Evolutionary conservation across 495 filamentous ascomycete genomes (phyloP).

Genomic region (Penicillium egyptiacum): DNA sequence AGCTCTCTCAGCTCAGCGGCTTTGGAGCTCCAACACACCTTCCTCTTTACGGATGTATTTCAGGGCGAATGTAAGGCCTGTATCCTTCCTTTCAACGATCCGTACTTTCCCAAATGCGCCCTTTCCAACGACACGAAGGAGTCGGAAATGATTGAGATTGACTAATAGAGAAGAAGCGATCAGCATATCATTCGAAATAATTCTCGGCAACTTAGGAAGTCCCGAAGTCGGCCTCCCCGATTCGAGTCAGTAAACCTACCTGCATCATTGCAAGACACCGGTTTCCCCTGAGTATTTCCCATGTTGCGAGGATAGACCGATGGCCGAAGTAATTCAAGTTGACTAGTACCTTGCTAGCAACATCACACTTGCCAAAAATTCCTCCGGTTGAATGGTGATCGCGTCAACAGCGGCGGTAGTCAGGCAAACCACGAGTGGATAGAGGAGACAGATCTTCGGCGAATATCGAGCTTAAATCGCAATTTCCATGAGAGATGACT

Average conservation of each 20-base stretch:
- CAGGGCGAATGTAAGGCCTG: constrained; percentile 86
- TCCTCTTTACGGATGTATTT: constrained; percentile 99
- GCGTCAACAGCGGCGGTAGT: constrained; percentile 8
- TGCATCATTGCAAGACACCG: constrained; percentile 87
- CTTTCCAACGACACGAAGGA: constrained; percentile 93
- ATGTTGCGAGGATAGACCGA: constrained; percentile 49
- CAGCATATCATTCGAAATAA: constrained; percentile 10
- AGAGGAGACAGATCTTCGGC: constrained; percentile 3
- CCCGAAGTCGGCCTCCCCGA: neutral
- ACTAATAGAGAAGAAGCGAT: constrained; percentile 52
- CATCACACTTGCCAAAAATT: constrained; percentile 33
- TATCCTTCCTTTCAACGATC: constrained; percentile 97
- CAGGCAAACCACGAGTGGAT: neutral
- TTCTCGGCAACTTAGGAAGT: neutral
- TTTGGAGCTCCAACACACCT: constrained; percentile 54
- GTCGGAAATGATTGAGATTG: constrained; percentile 95
- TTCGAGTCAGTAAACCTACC: constrained; percentile 57
- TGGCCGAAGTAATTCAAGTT: constrained; percentile 23
- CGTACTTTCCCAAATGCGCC: constrained; percentile 98
- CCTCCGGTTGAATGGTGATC: neutral
- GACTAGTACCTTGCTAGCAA: constrained; percentile 28
- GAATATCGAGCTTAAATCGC: constrained; percentile 17
- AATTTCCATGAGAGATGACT: constrained; percentile 21
- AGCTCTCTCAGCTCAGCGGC: neutral
- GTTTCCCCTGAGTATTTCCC: constrained; percentile 95